A percentile compares a stretch with the other conserved stretches of the same genome.
Evolutionary conservation across 768 basidiomycete genomes (phyloP).

Genomic region (Trametes cinnabarina): DNA sequence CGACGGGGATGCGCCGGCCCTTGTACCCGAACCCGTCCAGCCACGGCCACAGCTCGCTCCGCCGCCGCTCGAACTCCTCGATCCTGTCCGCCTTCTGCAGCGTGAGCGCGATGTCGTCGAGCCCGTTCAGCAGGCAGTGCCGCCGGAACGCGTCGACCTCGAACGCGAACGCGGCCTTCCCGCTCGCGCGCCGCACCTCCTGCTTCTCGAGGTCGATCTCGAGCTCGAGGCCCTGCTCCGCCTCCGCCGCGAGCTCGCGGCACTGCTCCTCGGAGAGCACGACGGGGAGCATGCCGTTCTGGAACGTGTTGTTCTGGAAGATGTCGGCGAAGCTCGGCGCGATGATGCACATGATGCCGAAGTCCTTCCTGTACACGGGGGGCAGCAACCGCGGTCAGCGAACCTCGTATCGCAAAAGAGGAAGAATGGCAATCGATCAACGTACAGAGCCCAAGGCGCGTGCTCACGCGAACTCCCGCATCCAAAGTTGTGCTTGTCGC

Average conservation of each 20-base stretch:
- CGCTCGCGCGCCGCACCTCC: slow-evolving; percentile 59
- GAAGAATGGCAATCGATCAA: too few relatives aligned
- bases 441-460: slow-evolving; percentile 55
- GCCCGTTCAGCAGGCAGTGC: slow-evolving; percentile 90
- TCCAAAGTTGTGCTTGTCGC: slow-evolving; percentile 61
- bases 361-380: slow-evolving; percentile 49
- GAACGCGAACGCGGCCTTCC: slow-evolving; percentile 72
- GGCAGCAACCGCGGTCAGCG: too few relatives aligned
- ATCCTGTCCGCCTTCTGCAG: slow-evolving; percentile 78
- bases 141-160: slow-evolving; percentile 86
- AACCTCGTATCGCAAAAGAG: too few relatives aligned
- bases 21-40: slow-evolving; percentile 92
- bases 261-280: slow-evolving; percentile 48
- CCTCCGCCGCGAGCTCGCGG: slow-evolving; percentile 50
- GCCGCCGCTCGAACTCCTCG: slow-evolving; percentile 70
- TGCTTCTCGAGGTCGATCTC: slow-evolving; percentile 61
- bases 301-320: slow-evolving; percentile 60
- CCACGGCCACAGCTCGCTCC: slow-evolving; percentile 90
- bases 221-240: slow-evolving; percentile 47
- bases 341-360: slow-evolving; percentile 62
- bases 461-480: slow-evolving; percentile 64
- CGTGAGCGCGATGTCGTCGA: slow-evolving; percentile 96
- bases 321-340: slow-evolving; percentile 64
- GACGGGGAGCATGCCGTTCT: slow-evolving; percentile 64
- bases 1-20: slow-evolving; percentile 68